Evolutionary conservation across 441 rosid genomes (phyloP), one percentile per base, ranked within the genome.

Genomic region (Eruca vesicaria): DNA sequence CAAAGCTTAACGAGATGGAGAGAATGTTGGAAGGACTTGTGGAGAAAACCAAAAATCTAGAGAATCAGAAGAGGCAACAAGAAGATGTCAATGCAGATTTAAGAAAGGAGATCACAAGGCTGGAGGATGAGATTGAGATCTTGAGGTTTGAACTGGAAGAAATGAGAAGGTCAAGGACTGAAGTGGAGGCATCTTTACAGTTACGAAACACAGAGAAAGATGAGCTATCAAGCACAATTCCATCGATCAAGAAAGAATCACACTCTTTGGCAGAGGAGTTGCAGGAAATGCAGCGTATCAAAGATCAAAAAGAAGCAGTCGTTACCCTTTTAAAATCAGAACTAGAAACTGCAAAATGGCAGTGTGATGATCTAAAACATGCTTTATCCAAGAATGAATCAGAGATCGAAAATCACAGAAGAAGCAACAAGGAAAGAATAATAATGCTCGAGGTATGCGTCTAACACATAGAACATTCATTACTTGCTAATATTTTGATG

Each of bases 371-470:
- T 69, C 66, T 88, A 86, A 84, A 85, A 63, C 76, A 60, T 66
- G 77, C 87, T 35, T 45, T 88, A 43, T 53, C 58, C 10, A 85
- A 79, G 69, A 86, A 84, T 60, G 94, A 86, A 68, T 21, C 71
- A 48, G 90, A 87, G 82, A 90, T 86, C 45, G 95, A 91, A 78
- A 89, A 82, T 20, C 87, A 88, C 20, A 85, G 28, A 23, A 23
- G 73, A 85, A 60, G 11, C 29, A 87, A 81, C 77, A 53, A 69
- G 80, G 95, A 88, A 80, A 88, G 73, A 76, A 83, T 85, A 72
- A 84, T 76, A 80, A 71, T 80, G 73, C 90, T 91, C 7, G 87
- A 88, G 98, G 98, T 91, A 84, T 73, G 48, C 66, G 0, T 67
- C 9, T 5, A 11, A 41, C 29, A 50, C 31, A n/a, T 11, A 16